These are phyloP conservation scores for Coffea eugenioides DNA, from an alignment of 257 asterid species.

Conservation along the genomic window DNA sequence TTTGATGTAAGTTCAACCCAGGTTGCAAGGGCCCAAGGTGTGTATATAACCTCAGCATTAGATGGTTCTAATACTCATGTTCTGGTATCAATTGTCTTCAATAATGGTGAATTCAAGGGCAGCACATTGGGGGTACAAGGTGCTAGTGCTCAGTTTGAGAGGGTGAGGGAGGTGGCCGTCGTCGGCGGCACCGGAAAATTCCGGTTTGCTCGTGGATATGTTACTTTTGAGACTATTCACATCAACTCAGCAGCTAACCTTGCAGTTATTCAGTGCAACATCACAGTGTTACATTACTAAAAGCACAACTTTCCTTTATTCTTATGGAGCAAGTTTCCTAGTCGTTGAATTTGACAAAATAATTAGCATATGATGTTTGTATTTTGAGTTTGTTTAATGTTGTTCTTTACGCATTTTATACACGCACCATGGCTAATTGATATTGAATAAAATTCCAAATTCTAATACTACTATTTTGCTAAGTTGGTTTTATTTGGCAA, in stretches of 20 bases:
- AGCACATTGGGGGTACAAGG: slow-evolving; percentile 57
- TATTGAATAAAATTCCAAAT: too few species aligned
- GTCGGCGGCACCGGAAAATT: slow-evolving; percentile 62
- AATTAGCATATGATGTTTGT: not conserved
- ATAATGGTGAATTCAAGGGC: slow-evolving; percentile 26
- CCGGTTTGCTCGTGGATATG: slow-evolving; percentile 55
- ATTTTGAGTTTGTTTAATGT: not conserved
- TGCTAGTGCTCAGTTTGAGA: slow-evolving; percentile 42
- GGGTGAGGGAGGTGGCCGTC: slow-evolving; percentile 53
- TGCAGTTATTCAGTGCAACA: slow-evolving; percentile 31
- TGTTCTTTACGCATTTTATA: too few species aligned
- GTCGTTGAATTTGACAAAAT: not conserved
- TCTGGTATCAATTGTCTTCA: slow-evolving; percentile 47
- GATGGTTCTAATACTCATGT: slow-evolving; percentile 52
- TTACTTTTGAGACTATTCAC: slow-evolving; percentile 47
- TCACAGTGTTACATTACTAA: slow-evolving; percentile 6
- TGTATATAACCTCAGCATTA: slow-evolving; percentile 50
- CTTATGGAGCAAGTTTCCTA: not conserved
- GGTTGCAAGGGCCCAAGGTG: slow-evolving; percentile 38
- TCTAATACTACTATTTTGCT: too few species aligned
- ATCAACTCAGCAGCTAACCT: slow-evolving; percentile 25
- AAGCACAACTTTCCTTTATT: not conserved
- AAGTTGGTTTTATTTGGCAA: too few species aligned
- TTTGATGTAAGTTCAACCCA: not conserved
- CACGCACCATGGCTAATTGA: not conserved